Percentiles rank a stretch among this genome's conserved stretches.
These are phyloP conservation scores for Eucalyptus erythrocorys DNA, from an alignment of 345 rosid genomes.

Conservation along the genomic window DNA sequence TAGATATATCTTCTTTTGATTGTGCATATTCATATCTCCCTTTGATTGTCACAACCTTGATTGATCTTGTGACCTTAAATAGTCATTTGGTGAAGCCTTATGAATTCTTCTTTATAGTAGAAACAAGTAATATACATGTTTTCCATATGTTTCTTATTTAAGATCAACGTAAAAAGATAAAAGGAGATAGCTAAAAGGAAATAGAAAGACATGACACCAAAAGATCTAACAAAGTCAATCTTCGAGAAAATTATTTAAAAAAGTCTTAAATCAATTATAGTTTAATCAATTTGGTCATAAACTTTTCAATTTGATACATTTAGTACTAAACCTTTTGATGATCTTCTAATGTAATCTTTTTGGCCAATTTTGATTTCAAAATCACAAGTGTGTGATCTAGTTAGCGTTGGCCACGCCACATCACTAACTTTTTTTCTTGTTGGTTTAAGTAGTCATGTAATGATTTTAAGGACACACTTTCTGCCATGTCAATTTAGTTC, in stretches of 20 bases:
- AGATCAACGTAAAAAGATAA: not conserved
- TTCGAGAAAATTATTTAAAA: fast-evolving
- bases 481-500: fast-evolving
- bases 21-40: not conserved
- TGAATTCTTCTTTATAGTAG: not conserved
- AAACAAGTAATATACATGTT: not conserved
- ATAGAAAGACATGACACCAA: not conserved
- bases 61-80: not conserved
- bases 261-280: not conserved
- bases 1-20: not conserved
- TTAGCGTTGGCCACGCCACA: fast-evolving
- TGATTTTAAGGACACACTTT: not conserved
- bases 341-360: fast-evolving
- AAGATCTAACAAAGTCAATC: not conserved
- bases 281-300: fast-evolving
- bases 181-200: not conserved
- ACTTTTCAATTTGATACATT: fast-evolving
- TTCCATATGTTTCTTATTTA: not conserved
- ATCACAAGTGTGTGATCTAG: fast-evolving
- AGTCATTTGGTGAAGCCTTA: not conserved
- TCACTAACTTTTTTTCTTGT: not conserved
- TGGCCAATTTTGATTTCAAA: fast-evolving
- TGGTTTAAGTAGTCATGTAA: fast-evolving
- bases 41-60: not conserved
- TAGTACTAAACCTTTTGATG: fast-evolving